phyloP scores from a whole-genome alignment of 1,284 basidiomycete species.

The Cutaneotrichosporon sp. region DNA sequence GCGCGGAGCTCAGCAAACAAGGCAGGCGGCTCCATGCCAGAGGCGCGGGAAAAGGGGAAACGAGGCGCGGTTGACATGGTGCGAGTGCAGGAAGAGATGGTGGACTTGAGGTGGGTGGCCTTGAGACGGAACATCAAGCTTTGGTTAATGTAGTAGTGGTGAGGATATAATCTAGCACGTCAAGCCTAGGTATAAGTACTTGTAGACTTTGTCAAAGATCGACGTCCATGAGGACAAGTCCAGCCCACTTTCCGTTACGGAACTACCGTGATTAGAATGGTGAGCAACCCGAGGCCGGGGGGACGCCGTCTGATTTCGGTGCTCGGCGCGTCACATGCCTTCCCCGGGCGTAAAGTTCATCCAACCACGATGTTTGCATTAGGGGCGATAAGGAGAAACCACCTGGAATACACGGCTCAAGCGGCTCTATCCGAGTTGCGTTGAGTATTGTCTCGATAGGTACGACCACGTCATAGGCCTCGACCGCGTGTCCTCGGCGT shows the following conservation, averaged over 20 bases:
- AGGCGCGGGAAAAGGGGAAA: constrained; percentile 19
- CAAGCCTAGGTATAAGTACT: background rate
- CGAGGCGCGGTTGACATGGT: background rate
- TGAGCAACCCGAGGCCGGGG: background rate
- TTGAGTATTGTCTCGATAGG: too few relatives aligned
- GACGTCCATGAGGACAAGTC: too few relatives aligned
- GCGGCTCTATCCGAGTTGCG: too few relatives aligned
- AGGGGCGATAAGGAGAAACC: background rate
- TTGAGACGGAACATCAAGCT: background rate
- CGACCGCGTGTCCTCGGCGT: background rate
- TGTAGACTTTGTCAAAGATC: too few relatives aligned
- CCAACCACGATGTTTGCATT: background rate
- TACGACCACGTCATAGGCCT: too few relatives aligned
- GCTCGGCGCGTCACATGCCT: background rate
- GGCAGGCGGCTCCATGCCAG: constrained; percentile 20
- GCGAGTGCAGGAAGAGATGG: background rate
- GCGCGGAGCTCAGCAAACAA: constrained; percentile 15
- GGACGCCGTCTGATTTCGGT: background rate
- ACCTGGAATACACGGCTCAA: background rate
- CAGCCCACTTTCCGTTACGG: background rate
- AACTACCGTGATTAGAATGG: background rate
- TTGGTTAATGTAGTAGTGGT: background rate
- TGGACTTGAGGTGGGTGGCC: background rate
- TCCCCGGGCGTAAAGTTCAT: background rate
- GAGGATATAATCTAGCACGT: background rate